phyloP scores from a whole-genome alignment of 768 basidiomycete species.

The Xerocomellus amylosporus region DNA sequence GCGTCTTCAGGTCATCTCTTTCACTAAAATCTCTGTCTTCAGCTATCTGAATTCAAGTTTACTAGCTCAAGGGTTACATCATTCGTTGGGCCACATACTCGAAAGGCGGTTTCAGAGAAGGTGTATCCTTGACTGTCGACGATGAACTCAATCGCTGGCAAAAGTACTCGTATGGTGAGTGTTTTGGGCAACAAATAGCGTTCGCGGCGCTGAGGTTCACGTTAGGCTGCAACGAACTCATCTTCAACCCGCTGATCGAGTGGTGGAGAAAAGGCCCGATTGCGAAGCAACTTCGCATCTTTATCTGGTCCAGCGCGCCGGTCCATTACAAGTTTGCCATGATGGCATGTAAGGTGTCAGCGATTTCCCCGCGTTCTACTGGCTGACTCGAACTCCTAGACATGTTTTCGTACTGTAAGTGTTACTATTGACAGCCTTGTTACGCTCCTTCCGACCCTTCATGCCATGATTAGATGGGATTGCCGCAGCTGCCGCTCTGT shows the following conservation, averaged over 20 bases:
- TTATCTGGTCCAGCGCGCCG: slow-evolving; percentile 74
- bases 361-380: background rate
- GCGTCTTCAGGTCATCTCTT: slow-evolving; percentile 43
- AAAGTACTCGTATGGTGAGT: slow-evolving; percentile 72
- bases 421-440: too few relatives aligned
- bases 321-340: slow-evolving; percentile 78
- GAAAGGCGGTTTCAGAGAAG: slow-evolving; percentile 86
- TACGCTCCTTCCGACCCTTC: background rate
- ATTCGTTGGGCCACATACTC: slow-evolving; percentile 78
- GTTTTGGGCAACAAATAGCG: slow-evolving; percentile 26
- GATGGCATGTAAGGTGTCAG: slow-evolving; percentile 43
- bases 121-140: slow-evolving; percentile 84
- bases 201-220: slow-evolving; percentile 28
- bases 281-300: slow-evolving; percentile 72
- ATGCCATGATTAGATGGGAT: slow-evolving; percentile 43
- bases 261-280: slow-evolving; percentile 84
- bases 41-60: slow-evolving; percentile 47
- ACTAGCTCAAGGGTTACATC: slow-evolving; percentile 31
- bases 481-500: slow-evolving; percentile 64
- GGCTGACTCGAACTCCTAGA: slow-evolving; percentile 25
- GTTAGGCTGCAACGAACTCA: slow-evolving; percentile 47
- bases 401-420: slow-evolving; percentile 53
- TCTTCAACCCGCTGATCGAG: slow-evolving; percentile 78
- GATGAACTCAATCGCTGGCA: slow-evolving; percentile 94
- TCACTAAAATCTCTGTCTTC: slow-evolving; percentile 38